Evolutionary conservation across 305 asterid species (phyloP).

Genomic region (Fraxinus velutina): DNA sequence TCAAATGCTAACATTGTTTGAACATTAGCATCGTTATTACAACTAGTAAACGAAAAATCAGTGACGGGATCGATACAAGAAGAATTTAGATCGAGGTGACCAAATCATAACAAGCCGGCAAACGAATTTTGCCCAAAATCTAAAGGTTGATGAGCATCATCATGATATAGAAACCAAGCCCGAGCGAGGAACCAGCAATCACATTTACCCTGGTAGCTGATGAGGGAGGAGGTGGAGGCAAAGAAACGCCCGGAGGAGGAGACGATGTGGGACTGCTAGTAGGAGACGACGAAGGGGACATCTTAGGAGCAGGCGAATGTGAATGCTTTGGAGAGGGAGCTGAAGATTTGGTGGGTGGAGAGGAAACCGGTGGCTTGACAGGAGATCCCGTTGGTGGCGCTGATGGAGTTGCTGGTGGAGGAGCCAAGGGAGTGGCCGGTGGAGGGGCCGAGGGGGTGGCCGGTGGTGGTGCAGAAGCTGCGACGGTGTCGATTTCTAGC

Average conservation of each 20-base stretch:
- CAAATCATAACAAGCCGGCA: not conserved
- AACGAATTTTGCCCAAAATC: conserved; percentile 6
- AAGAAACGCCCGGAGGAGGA: conserved; percentile 28
- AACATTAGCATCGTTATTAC: not conserved
- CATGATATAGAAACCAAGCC: conserved; percentile 26
- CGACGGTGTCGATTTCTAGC: conserved; percentile 36
- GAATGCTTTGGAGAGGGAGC: conserved; percentile 16
- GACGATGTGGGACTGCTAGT: conserved; percentile 22
- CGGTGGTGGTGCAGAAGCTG: conserved; percentile 42
- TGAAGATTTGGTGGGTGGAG: conserved; percentile 23
- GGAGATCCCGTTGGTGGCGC: conserved; percentile 17
- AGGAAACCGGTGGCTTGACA: conserved; percentile 9
- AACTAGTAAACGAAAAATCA: not conserved
- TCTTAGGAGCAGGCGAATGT: conserved; percentile 21
- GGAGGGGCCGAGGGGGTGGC: conserved; percentile 24
- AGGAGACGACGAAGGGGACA: conserved; percentile 33
- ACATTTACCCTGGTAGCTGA: conserved; percentile 41
- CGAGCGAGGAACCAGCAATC: conserved; percentile 18
- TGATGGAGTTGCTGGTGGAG: conserved; percentile 21
- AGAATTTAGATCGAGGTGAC: not conserved
- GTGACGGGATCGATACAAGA: not conserved
- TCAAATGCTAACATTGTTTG: not conserved
- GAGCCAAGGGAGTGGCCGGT: conserved; percentile 25
- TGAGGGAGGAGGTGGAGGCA: conserved; percentile 38
- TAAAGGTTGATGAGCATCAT: conserved; percentile 28